Percentiles rank a stretch among this genome's conserved stretches.
phyloP scores from a whole-genome alignment of 805 yeast species.

The Lipomyces yamadae region DNA sequence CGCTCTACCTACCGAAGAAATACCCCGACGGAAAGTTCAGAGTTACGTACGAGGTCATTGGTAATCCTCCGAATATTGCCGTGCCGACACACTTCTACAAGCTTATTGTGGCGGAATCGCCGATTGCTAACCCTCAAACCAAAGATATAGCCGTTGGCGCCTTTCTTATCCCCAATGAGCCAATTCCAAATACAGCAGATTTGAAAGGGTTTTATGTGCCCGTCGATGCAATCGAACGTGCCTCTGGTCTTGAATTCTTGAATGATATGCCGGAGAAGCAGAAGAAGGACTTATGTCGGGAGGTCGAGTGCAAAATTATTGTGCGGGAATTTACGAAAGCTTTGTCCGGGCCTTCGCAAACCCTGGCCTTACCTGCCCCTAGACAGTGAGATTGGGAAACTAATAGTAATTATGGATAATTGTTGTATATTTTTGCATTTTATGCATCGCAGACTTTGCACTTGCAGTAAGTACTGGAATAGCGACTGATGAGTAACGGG shows the following conservation, averaged over 20 bases:
- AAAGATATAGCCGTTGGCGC: slow-evolving; percentile 74
- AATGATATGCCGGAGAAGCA: slow-evolving; percentile 64
- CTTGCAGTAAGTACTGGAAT: background rate
- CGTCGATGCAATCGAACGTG: slow-evolving; percentile 80
- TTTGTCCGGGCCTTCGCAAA: slow-evolving; percentile 28
- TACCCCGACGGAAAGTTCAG: slow-evolving; percentile 83
- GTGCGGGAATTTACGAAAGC: slow-evolving; percentile 69
- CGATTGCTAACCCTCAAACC: slow-evolving; percentile 46
- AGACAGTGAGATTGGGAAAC: background rate
- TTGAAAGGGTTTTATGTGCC: slow-evolving; percentile 84
- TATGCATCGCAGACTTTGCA: background rate
- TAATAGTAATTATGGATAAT: background rate
- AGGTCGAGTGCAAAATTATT: slow-evolving; percentile 75
- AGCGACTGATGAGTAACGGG: slow-evolving; percentile 1
- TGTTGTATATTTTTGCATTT: background rate
- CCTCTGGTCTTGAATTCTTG: slow-evolving; percentile 82
- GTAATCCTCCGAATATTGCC: slow-evolving; percentile 94
- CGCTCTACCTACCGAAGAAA: slow-evolving; percentile 80
- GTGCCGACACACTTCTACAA: slow-evolving; percentile 98
- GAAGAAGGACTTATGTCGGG: slow-evolving; percentile 72
- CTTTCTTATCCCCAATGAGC: slow-evolving; percentile 89
- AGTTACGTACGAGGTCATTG: slow-evolving; percentile 89
- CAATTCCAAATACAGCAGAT: slow-evolving; percentile 71
- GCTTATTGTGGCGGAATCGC: slow-evolving; percentile 79
- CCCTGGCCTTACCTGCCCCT: slow-evolving; percentile 27